phyloP scores from a whole-genome alignment of 257 asterid species.

The Solanum chilense region DNA sequence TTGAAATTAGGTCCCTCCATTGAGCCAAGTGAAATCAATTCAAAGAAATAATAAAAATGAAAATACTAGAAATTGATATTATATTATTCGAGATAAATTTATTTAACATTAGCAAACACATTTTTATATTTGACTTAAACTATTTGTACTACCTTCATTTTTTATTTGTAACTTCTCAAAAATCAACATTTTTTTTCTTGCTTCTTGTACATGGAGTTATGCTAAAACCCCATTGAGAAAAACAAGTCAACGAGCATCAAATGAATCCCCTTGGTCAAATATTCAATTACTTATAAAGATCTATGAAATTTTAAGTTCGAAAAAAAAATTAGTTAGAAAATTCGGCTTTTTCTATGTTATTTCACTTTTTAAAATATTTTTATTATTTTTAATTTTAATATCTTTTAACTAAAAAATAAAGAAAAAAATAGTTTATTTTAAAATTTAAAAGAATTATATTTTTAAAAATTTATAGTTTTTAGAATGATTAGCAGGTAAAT shows the following conservation, averaged over 20 bases:
- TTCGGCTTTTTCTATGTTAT: no score
- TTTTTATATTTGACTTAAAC: not conserved
- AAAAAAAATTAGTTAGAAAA: no score
- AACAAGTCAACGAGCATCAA: slow-evolving; percentile 35
- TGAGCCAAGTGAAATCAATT: slow-evolving; percentile 51
- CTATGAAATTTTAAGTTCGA: no score
- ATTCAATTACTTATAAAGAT: not conserved
- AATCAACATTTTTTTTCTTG: not conserved
- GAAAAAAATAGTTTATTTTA: no score
- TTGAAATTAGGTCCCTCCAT: slow-evolving; percentile 40
- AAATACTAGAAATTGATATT: slow-evolving; percentile 35
- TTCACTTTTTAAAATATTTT: no score
- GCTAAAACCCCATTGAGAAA: slow-evolving; percentile 5
- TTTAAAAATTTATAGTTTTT: no score
- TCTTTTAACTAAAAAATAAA: no score
- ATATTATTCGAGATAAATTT: slow-evolving; percentile 4
- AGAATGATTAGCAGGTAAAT: not conserved
- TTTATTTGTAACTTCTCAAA: not conserved
- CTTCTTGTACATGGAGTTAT: slow-evolving; percentile 1
- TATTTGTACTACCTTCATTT: not conserved
- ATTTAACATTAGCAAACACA: not conserved
- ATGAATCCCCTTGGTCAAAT: not conserved
- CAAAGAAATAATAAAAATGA: slow-evolving; percentile 4
- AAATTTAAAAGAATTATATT: not conserved
- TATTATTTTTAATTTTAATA: no score